Percentiles rank a stretch among this genome's conserved stretches.
Evolutionary conservation across 352 stramenopile species (phyloP).

Genomic region (Pythium guiyangense): DNA sequence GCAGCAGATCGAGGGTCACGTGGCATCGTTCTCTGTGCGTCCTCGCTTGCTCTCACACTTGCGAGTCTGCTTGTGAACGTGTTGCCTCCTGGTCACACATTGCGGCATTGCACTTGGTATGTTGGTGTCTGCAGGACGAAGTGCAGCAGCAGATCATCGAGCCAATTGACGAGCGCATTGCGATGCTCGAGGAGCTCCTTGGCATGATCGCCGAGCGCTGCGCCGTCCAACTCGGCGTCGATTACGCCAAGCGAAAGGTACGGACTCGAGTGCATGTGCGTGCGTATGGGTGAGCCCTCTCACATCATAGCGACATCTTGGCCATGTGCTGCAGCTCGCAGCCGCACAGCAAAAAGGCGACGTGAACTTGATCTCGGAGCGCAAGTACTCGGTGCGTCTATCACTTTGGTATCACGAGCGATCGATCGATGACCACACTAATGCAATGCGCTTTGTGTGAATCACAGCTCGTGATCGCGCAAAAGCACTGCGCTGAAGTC

Average conservation of each 20-base stretch:
- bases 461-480: constrained; percentile 7
- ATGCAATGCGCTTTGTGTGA: neutral
- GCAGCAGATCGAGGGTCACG: constrained; percentile 11
- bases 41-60: neutral
- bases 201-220: constrained; percentile 34
- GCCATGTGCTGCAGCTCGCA: constrained; percentile 23
- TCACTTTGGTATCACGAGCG: neutral
- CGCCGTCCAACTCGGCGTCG: constrained; percentile 58
- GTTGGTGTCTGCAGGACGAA: constrained; percentile 25
- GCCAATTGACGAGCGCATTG: constrained; percentile 37
- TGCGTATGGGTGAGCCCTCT: neutral
- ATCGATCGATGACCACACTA: neutral
- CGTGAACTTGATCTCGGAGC: constrained; percentile 46
- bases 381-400: constrained; percentile 42
- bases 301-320: neutral
- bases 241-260: constrained; percentile 70
- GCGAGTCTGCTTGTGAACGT: neutral
- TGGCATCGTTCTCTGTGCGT: constrained; percentile 12
- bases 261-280: neutral
- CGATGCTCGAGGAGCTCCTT: constrained; percentile 29
- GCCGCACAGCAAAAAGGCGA: constrained; percentile 58
- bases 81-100: neutral
- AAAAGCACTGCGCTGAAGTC: constrained; percentile 5
- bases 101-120: neutral
- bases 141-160: constrained; percentile 30